These are phyloP conservation scores for Mentha longifolia DNA, from an alignment of 257 asterid genomes.

Conservation along the genomic window DNA sequence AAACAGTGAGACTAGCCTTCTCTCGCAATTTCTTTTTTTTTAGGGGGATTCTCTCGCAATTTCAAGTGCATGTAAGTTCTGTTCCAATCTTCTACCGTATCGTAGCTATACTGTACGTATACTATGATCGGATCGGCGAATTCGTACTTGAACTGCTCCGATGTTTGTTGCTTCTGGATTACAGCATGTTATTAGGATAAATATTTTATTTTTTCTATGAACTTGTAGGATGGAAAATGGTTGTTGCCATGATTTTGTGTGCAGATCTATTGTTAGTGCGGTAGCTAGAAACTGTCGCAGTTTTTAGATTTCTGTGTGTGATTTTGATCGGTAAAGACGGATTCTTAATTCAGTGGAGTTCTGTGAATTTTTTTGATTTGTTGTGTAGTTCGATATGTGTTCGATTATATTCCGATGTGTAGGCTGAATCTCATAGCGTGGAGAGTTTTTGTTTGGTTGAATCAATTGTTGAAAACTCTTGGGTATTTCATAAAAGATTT, in stretches of 20 bases:
- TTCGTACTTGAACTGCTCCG: background rate
- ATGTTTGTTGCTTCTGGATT: background rate
- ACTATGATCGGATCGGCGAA: background rate
- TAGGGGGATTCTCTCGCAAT: background rate
- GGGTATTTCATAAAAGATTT: background rate
- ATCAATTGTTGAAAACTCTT: background rate
- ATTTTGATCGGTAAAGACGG: background rate
- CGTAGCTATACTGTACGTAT: background rate
- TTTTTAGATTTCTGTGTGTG: background rate
- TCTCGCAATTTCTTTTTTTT: constrained; percentile 4
- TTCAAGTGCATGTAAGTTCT: constrained; percentile 13
- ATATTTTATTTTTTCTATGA: background rate
- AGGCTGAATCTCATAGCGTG: background rate
- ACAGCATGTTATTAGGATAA: background rate
- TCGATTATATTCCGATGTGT: constrained; percentile 6
- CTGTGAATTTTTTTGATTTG: background rate
- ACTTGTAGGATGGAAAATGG: background rate
- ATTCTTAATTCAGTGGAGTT: constrained; percentile 1
- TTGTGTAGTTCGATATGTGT: background rate
- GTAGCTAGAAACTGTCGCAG: background rate
- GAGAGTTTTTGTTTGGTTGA: background rate
- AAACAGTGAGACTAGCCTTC: background rate
- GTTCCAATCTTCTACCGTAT: background rate
- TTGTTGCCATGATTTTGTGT: constrained; percentile 11
- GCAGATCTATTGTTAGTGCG: constrained; percentile 18